Evolutionary conservation across 2,329 filamentous ascomycete genomes (phyloP).

Genomic region (Neoascochyta sp.): DNA sequence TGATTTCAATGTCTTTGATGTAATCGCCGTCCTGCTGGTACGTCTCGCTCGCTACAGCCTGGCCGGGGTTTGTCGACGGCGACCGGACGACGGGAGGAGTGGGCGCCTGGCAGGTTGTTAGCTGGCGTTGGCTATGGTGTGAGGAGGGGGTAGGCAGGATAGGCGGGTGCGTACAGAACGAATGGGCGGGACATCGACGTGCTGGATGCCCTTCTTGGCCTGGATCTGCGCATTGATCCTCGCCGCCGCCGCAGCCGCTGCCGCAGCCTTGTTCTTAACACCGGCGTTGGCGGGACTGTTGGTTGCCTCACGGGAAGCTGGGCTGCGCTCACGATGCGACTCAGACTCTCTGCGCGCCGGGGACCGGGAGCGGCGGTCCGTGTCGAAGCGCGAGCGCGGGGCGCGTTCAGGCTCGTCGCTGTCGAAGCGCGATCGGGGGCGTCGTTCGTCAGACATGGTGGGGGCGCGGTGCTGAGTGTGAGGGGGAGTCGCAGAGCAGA

Average conservation of each 20-base stretch:
- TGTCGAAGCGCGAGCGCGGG: constrained; percentile 72
- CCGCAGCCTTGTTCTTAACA: constrained; percentile 59
- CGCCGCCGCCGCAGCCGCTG: constrained; percentile 72
- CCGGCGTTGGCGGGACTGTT: constrained; percentile 46
- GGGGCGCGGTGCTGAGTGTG: too few species aligned
- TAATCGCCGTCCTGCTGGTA: constrained; percentile 96
- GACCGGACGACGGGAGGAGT: constrained; percentile 55
- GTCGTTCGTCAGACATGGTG: constrained; percentile 72
- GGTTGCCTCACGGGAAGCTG: constrained; percentile 54
- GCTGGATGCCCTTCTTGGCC: constrained; percentile 78
- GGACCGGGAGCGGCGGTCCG: constrained; percentile 61
- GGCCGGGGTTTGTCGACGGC: constrained; percentile 46
- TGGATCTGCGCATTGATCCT: constrained; percentile 48
- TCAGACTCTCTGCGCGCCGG: constrained; percentile 64
- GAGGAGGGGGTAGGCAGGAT: constrained; percentile 5
- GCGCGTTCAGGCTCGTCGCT: constrained; percentile 71
- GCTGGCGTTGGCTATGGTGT: too few species aligned
- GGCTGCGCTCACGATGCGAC: constrained; percentile 74
- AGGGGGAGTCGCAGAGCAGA: not conserved
- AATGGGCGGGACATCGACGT: constrained; percentile 84
- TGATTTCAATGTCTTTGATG: constrained; percentile 98
- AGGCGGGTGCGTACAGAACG: constrained; percentile 48
- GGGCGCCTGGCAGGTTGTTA: constrained; percentile 34
- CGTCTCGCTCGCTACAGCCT: constrained; percentile 66
- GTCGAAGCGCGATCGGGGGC: constrained; percentile 91